Base-by-base conservation (phyloP, 2,329 filamentous ascomycete species). In the Fusarium circinatum region DNA sequence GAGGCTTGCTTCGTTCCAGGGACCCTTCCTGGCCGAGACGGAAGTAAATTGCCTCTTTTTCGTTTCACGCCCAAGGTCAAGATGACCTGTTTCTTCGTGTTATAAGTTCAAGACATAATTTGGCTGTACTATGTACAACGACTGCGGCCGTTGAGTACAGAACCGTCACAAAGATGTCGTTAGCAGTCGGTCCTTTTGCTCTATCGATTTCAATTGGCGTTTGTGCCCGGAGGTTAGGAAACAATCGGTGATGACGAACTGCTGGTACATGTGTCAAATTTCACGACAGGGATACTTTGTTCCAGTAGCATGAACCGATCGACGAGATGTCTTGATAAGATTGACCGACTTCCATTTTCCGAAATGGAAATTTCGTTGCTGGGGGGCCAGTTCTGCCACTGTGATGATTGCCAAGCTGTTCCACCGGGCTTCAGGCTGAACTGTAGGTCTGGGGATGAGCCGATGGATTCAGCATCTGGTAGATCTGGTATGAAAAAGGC, bases 81-180 rank as follows among this genome's bases (percentile, higher is more conserved):
- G 56, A 51, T 74, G 75, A 61, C 69, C 52, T 68, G 58, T 73
- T 75, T 73, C 61, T 65, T 24, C 45, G n/a, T 48, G 68, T 47
- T 52, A 30, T 52, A 56, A 45, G 42, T 65, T 64, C 65, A 45
- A 68, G 45, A 47, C 47, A 62, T 62, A 55, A 38, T 39, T 36
- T 42, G 57, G 38, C 45, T 51, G 62, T 73, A 48, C 67, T 56
- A 18, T 38, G 45, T 28, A 45, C 51, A 62, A 41, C 20, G 41
- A 49, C 48, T 51, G 36, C 26, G 41, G 41, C 20, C 34, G n/a
- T 42, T 68, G 30, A 47, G 61, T 64, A 51, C 65, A 59, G 61
- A 48, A 62, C 42, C 58, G 62, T 65, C 59, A 66, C 62, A 49
- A 60, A 54, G 18, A 22, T 38, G 22, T 30, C 41, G 41, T 54